Evolutionary conservation across 2,329 filamentous ascomycete genomes (phyloP), one percentile per base, ranked within the genome.

Genomic region (Bipolaris sorokiniana): DNA sequence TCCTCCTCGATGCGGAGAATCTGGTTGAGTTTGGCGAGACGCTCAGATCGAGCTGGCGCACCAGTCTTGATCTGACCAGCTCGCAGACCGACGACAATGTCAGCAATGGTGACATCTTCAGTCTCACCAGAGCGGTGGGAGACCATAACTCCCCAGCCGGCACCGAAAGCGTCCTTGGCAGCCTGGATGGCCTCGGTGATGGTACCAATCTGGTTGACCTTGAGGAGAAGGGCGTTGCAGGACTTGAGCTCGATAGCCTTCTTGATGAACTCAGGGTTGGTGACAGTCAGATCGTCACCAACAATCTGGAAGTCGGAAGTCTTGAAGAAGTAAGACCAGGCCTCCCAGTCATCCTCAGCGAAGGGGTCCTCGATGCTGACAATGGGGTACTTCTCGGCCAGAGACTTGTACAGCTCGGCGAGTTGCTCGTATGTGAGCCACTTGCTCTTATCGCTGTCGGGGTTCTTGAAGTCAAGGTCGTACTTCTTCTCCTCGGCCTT

Each of bases 281-380:
- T 99, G 81, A 99, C 95, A 69, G 95, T 98, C 86, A 99, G 82
- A 79, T 99, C 95, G 78, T 99, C 95, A 84, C 89, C 95, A 69
- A 99, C 95, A 78, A 99, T 92, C 87, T 99, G 95, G 86, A 96
- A 93, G 82, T 97, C 89, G 77, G 92, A 92, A 74, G 91, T 95
- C 90, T 97, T 97, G 90, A 90, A 97, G 90, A 98, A 99, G 89
- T 98, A 97, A 88, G 91, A 96, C 95, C 95, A 99, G 63, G 95
- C 95, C 88, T 98, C 94, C 95, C 95, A 99, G 86, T 99, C 95
- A 76, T 98, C 95, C 88, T 99, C 95, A 66, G 92, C 94, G 83
- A 99, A 99, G 78, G 95, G 95, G 80, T 99, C 95, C 85, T 99
- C 95, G 73, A 99, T 98, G 81, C 88, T 91, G 83, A 98, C 92